phyloP scores from a whole-genome alignment of 139 green algal genomes.

The Desmodesmus armatus region DNA sequence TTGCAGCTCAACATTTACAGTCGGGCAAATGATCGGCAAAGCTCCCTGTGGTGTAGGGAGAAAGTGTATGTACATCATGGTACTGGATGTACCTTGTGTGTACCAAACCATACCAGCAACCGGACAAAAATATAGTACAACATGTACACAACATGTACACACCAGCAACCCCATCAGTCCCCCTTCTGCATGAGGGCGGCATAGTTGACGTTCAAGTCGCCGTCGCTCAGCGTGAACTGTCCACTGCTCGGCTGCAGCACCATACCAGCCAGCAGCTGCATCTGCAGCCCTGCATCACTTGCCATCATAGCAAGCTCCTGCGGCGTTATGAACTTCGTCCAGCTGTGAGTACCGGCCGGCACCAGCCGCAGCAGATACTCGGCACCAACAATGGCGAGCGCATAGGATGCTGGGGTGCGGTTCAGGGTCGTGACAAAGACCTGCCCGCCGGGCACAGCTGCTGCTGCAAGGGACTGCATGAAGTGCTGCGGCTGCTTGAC shows the following conservation, averaged over 20 bases:
- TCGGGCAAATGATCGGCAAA: no score
- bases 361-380: conserved; percentile 83
- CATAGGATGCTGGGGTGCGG: conserved; percentile 82
- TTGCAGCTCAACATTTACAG: no score
- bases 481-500: conserved; percentile 65
- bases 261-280: conserved; percentile 75
- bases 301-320: conserved; percentile 65
- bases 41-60: no score
- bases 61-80: no score
- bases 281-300: conserved; percentile 38
- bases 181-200: no score
- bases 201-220: conserved; percentile 85
- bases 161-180: no score
- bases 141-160: neutral
- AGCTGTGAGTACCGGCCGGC: conserved; percentile 88
- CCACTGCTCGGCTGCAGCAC: conserved; percentile 55
- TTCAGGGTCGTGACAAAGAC: conserved; percentile 92
- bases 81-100: no score
- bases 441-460: conserved; percentile 51
- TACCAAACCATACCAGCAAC: no score
- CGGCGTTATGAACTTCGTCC: conserved; percentile 93
- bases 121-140: no score
- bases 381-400: conserved; percentile 85
- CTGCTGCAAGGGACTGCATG: conserved; percentile 52
- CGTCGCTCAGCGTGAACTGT: conserved; percentile 52